These are phyloP conservation scores for Nevesoporus exiguus DNA, from an alignment of 768 basidiomycete species.

Conservation along the genomic window DNA sequence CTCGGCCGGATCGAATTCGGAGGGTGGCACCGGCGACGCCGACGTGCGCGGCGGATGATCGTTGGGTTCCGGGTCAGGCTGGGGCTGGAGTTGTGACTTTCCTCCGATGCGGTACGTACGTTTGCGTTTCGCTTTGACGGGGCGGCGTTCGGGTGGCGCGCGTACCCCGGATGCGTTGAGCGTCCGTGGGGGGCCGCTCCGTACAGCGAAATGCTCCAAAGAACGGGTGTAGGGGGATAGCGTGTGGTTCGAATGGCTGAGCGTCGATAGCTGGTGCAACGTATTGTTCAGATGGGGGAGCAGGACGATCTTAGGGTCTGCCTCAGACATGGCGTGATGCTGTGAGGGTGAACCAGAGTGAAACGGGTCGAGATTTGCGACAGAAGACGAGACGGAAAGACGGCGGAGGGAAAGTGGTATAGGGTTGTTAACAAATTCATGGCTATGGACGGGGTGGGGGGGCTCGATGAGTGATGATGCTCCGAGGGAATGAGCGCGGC, in stretches of 20 bases:
- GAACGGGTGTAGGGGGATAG: slow-evolving; percentile 91
- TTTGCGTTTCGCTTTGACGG: slow-evolving; percentile 73
- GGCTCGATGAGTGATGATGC: slow-evolving; percentile 43
- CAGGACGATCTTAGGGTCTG: slow-evolving; percentile 57
- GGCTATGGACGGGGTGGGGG: slow-evolving; percentile 14
- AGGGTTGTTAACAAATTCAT: slow-evolving; percentile 19
- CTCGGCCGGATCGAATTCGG: slow-evolving; percentile 65
- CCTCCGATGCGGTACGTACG: slow-evolving; percentile 63
- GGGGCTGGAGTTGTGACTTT: slow-evolving; percentile 4
- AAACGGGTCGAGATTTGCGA: slow-evolving; percentile 30
- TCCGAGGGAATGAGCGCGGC: slow-evolving; percentile 40
- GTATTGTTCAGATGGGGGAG: slow-evolving; percentile 68
- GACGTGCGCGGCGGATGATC: slow-evolving; percentile 13
- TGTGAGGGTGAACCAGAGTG: slow-evolving; percentile 34
- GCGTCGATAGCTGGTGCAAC: slow-evolving; percentile 80
- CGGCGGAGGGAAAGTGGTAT: slow-evolving; percentile 26
- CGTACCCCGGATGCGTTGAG: slow-evolving; percentile 35
- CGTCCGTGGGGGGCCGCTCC: slow-evolving; percentile 72
- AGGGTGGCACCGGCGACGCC: slow-evolving; percentile 37
- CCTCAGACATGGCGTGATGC: slow-evolving; percentile 33
- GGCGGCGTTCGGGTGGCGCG: slow-evolving; percentile 43
- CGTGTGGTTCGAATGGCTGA: slow-evolving; percentile 89
- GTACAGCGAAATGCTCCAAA: slow-evolving; percentile 87
- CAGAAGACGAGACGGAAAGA: slow-evolving; percentile 33
- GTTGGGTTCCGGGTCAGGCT: slow-evolving; percentile 1